Base-by-base conservation (phyloP, 2,329 filamentous ascomycete genomes). In the Pseudogymnoascus sp. region DNA sequence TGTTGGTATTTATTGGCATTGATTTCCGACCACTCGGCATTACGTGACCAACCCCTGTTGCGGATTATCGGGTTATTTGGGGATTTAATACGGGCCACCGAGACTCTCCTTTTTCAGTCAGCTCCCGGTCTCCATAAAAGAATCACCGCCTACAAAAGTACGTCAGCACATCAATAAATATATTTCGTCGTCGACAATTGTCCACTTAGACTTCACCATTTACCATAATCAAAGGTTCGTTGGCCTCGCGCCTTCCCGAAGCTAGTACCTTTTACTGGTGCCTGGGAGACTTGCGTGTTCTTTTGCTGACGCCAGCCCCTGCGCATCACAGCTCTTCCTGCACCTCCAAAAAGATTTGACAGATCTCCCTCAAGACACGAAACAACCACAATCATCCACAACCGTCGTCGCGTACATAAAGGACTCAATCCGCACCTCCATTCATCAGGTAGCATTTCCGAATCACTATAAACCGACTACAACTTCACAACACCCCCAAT, bases 391-490 rank as follows among this genome's bases (percentile, higher is more conserved):
- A 45, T 12, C 40, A 25, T 45, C 21, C 40, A 45, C 40, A 45
- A 7, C 18, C 40, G 21, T 45, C 40, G 7, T 45, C 40, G 40
- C 40, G 40, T 21, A 13, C n/a, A 45, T 27, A 45, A 45, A 45
- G n/a, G 40, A 27, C 40, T 45, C 40, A 45, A 45, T 27, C 21
- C 8, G 21, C 40, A 13, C 40, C 40, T 27, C 40, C 5, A 45
- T 45, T 27, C 10, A 27, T 45, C 21, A 27, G 40, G 12, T 27
- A 45, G 10, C 21, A 45, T 13, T 15, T 27, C 60, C 39, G 18
- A 64, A 39, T 40, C 15, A 29, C 40, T 55, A 42, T 58, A 21
- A 12, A 9, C 25, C 10, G n/a, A 59, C 63, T 35, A 63, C 59
- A 58, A 5, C 13, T 52, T 42, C 5, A 29, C 52, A 39, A 60